Evolutionary conservation across 2,329 filamentous ascomycete genomes (phyloP), one percentile per base, ranked within the genome.

Genomic region (Lasiodiplodia gonubiensis): DNA sequence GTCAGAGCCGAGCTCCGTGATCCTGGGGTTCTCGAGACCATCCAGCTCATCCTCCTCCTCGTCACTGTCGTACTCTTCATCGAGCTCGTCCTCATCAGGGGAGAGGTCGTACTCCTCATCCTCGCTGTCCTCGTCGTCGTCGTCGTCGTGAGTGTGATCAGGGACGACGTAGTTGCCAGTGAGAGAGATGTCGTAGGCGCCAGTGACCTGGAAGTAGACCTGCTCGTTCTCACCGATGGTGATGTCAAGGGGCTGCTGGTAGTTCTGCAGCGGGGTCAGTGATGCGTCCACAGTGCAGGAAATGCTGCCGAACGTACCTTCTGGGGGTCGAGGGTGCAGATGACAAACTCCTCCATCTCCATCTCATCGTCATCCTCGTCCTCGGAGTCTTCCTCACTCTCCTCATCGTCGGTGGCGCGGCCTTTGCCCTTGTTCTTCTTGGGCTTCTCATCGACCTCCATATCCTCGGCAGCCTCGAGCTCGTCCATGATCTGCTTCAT

Each of bases 131-230:
- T 88, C 86, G 60, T 87, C 86, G 66, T 87, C 86, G 49, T 86
- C 83, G 55, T 85, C 79, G 67, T 84, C 81, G 70, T 80, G 87
- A 55, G 87, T 83, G 68, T 89, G 85, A 70, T 89, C 84, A 76
- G 87, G 85, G 70, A 95, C 88, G 72, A 99, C 87, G 82, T 97
- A 98, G 88, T 99, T 99, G 74, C 95, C 95, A 70, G 94, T 98
- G 69, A 99, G 88, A 83, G 90, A 95, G 76, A 99, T 86, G 71
- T 91, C 89, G 86, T 97, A 93, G 70, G 92, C 95, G 74, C 95
- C 95, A 70, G 88, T 89, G 72, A 97, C 93, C 77, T 92, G 88
- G 85, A 99, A 98, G 86, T 92, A 97, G 72, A 97, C 90, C 74
- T 88, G 88, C 86, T 99, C 95, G 73, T 91, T 88, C 79, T 97